Evolutionary conservation across 495 filamentous ascomycete genomes (phyloP).

Genomic region (Penicillium tannophilum): DNA sequence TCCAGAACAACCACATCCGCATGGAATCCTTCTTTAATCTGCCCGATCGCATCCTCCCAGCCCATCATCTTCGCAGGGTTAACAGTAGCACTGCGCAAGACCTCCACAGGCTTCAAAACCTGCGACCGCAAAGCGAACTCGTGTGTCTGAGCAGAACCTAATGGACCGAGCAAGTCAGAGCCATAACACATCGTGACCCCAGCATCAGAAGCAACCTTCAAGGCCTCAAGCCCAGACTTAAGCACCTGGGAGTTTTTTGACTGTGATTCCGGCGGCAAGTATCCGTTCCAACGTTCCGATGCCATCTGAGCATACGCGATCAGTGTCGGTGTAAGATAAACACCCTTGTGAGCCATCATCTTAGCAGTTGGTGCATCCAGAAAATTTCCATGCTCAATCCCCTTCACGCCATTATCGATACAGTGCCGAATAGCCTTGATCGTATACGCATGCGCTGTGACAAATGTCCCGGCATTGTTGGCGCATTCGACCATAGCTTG

Average conservation of each 20-base stretch:
- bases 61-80: slow-evolving; percentile 51
- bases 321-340: slow-evolving; percentile 55
- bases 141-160: slow-evolving; percentile 48
- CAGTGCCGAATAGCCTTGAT: slow-evolving; percentile 52
- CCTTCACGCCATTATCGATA: slow-evolving; percentile 54
- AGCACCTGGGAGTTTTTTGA: slow-evolving; percentile 52
- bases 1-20: slow-evolving; percentile 49
- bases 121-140: slow-evolving; percentile 51
- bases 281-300: slow-evolving; percentile 40
- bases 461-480: slow-evolving; percentile 49
- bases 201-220: slow-evolving; percentile 48
- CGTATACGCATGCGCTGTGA: slow-evolving; percentile 60
- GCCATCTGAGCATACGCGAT: slow-evolving; percentile 55
- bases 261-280: slow-evolving; percentile 41
- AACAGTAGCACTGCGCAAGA: slow-evolving; percentile 55
- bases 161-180: slow-evolving; percentile 53
- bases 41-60: slow-evolving; percentile 43
- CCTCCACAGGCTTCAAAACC: slow-evolving; percentile 41
- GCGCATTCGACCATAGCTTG: slow-evolving; percentile 51
- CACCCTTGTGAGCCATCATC: slow-evolving; percentile 47
- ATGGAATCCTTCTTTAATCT: slow-evolving; percentile 41
- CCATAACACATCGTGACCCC: slow-evolving; percentile 58
- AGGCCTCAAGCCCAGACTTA: slow-evolving; percentile 41
- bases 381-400: slow-evolving; percentile 61
- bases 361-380: slow-evolving; percentile 52